Base-by-base conservation (phyloP, 805 yeast species). In the Kodamaea leandrae region DNA sequence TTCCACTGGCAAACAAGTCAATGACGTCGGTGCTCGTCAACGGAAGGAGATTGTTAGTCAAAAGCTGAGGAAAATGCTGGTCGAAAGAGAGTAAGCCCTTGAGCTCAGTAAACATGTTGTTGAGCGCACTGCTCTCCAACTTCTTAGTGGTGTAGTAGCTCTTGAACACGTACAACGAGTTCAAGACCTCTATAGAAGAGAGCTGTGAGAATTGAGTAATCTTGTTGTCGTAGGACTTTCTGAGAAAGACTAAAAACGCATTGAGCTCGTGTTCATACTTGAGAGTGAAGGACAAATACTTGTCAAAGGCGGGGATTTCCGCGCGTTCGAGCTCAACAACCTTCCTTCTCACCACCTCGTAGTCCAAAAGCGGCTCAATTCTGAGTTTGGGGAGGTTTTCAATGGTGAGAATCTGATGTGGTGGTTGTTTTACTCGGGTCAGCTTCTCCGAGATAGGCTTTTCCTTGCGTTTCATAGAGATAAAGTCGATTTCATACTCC, bases 121-220 rank as follows among this genome's bases (percentile, higher is more conserved):
- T 21, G 18, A 16, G 13, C 2, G 34, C 37, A 2, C 28, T 38
- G 27, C 51, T 52, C 17, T 55, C 51, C 4, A 52, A 45, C 16
- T 43, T 42, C 23, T 57, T 46, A 24, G 52, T 53, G 30, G 41
- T 37, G 37, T 50, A 53, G 35, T 38, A 44, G 28, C 54, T 52
- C 38, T 54, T 57, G 48, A 57, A 61, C 14, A 55, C 50, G 41
- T 61, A 57, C 30, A 60, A 43, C 14, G 54, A 51, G 44, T 57
- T 60, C 45, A 53, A 49, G 10, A 60, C 41, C 40, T 61, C 65
- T 8, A 49, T 34, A 4, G 57, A 34, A 4, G 62, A 54, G 36
- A 61, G 52, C 35, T 60, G 58, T 8, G 42, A 47, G 29, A 58
- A 58, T 17, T 42, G 36, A 4, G 41, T 41, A 43, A 60, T 46